Base-by-base conservation (phyloP, 1,284 basidiomycete genomes). In the Ustilago hordei region DNA sequence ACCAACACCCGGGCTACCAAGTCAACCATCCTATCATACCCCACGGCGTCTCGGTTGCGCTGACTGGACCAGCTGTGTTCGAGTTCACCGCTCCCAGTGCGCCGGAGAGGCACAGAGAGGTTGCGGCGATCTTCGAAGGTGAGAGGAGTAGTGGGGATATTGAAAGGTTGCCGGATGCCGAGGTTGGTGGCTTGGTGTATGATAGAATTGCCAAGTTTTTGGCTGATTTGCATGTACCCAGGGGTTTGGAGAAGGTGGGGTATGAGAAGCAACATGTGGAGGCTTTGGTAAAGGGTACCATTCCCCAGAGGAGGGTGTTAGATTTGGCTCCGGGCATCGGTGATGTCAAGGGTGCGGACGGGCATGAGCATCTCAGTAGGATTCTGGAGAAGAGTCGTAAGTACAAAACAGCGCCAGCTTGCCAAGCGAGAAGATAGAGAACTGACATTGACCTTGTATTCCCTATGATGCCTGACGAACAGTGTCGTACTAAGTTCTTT, bases 171-270 rank as follows among this genome's bases (percentile, higher is more conserved):
- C 90, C 93, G 0, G 95, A 98, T 86, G 88, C 88, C 17, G 93
- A 94, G 75, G 88, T 98, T 47, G 95, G 95, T 52, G 88, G 88
- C 36, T 89, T 94, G 76, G 87, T 98, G 45, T 93, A 92, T 80
- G 95, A 98, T 86, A 91, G 94, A 36, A 95, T 98, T 80, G 93
- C 93, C 60, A 89, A 91, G 62, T 98, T 98, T 90, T 89, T 98
- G 53, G 94, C 95, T 81, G 88, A 89, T 2, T 89, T 98, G 1
- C 92, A 92, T 69, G 91, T 98, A 12, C 95, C 95, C 13, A 91
- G 95, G 65, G 95, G 95, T 8, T 87, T 98, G 73, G 91, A 91
- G 81, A 92, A 92, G 50, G 89, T 98, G 47, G 96, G 95, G 76
- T 96, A 97, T 87, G 89, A 54, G 12, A 77, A 71, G 5, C 59